Conservation (phyloP, 768 basidiomycete species). For the Podaxis carcinomalis region DNA sequence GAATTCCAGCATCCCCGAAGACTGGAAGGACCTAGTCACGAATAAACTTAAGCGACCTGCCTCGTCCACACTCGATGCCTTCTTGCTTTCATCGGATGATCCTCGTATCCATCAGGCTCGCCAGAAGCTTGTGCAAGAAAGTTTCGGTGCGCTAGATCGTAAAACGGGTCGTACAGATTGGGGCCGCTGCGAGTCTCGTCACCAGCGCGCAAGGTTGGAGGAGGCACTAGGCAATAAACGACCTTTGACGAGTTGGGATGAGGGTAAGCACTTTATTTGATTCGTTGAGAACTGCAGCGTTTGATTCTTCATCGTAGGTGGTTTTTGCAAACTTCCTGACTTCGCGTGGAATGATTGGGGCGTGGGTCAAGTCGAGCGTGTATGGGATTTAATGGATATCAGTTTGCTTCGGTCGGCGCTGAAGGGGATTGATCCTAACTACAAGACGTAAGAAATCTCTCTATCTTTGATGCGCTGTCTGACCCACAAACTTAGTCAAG, state of each 20-base stretch:
- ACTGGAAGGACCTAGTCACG: constrained; percentile 63
- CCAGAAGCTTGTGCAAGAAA: constrained; percentile 75
- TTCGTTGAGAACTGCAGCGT: not conserved
- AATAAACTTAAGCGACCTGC: constrained; percentile 75
- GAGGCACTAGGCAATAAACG: constrained; percentile 79
- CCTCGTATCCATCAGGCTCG: constrained; percentile 87
- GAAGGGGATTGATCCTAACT: constrained; percentile 79
- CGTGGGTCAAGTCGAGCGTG: constrained; percentile 86
- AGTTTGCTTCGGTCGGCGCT: constrained; percentile 76
- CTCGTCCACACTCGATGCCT: constrained; percentile 86
- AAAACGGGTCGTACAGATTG: constrained; percentile 80
- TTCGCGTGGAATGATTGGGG: constrained; percentile 96
- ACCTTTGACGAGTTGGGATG: constrained; percentile 90
- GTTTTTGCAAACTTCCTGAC: constrained; percentile 80
- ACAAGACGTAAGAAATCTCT: constrained; percentile 69
- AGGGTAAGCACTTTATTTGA: constrained; percentile 45
- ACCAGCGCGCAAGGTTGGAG: constrained; percentile 82
- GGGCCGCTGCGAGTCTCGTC: constrained; percentile 89
- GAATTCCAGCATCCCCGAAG: constrained; percentile 51
- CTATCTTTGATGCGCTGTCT: constrained; percentile 10
- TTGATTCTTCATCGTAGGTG: constrained; percentile 41
- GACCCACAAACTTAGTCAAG: constrained; percentile 44
- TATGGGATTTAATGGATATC: constrained; percentile 95
- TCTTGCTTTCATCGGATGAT: constrained; percentile 88
- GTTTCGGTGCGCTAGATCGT: constrained; percentile 58